phyloP scores from a whole-genome alignment of 2,329 filamentous ascomycete genomes.

The Berkeleyomyces rouxiae region DNA sequence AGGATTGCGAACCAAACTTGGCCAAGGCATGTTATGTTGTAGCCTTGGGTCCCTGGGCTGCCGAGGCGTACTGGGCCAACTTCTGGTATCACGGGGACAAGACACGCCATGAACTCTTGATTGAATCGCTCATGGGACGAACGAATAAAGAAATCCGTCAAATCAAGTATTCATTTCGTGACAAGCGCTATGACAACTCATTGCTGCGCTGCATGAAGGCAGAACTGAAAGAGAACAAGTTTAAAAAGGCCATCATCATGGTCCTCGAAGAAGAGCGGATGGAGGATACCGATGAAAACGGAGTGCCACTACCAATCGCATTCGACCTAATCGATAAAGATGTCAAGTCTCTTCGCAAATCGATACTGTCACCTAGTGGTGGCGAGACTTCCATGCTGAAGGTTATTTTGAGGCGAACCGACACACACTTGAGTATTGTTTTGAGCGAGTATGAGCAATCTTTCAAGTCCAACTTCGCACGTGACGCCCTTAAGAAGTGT shows the following conservation, averaged over 20 bases:
- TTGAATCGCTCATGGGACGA: slow-evolving; percentile 82
- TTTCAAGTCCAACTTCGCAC: slow-evolving; percentile 67
- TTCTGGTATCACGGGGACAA: slow-evolving; percentile 90
- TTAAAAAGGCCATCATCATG: slow-evolving; percentile 71
- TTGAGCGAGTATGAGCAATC: slow-evolving; percentile 57
- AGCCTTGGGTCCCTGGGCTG: slow-evolving; percentile 78
- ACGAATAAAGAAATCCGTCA: slow-evolving; percentile 70
- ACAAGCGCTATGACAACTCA: slow-evolving; percentile 79
- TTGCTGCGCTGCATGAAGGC: slow-evolving; percentile 74
- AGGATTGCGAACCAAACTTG: slow-evolving; percentile 56
- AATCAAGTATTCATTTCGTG: slow-evolving; percentile 78
- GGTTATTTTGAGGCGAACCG: slow-evolving; percentile 66
- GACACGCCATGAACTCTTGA: slow-evolving; percentile 71
- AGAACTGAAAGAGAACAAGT: slow-evolving; percentile 91
- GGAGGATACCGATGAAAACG: slow-evolving; percentile 57
- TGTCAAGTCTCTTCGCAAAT: slow-evolving; percentile 50
- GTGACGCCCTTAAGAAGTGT: slow-evolving; percentile 75
- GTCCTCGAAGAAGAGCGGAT: slow-evolving; percentile 71
- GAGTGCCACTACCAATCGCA: slow-evolving; percentile 41
- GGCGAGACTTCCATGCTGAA: slow-evolving; percentile 78
- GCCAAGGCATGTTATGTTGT: slow-evolving; percentile 87
- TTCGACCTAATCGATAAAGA: slow-evolving; percentile 49
- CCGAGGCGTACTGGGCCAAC: slow-evolving; percentile 94
- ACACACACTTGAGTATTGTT: slow-evolving; percentile 67
- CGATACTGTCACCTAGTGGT: slow-evolving; percentile 57